These are phyloP conservation scores for Leishmania aethiopica DNA, from an alignment of 208 protist species.

Conservation along the genomic window DNA sequence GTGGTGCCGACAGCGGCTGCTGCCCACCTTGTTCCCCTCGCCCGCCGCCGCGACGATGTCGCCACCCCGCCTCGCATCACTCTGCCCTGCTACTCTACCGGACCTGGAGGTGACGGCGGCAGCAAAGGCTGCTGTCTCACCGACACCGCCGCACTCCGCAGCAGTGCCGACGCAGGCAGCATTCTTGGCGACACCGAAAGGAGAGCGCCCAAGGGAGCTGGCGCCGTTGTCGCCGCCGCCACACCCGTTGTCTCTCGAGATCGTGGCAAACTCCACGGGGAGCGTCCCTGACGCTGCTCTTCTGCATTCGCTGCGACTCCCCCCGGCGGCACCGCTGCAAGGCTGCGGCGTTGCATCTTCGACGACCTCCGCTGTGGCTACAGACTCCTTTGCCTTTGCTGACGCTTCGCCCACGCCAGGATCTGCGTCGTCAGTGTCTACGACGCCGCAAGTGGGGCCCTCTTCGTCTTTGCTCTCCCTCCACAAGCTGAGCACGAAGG, in stretches of 20 bases:
- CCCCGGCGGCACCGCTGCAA: neutral
- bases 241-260: neutral
- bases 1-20: constrained; percentile 16
- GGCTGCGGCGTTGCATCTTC: neutral
- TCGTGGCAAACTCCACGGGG: neutral
- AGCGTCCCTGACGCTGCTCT: neutral
- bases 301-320: neutral
- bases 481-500: neutral
- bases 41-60: neutral
- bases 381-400: neutral
- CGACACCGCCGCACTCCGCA: neutral
- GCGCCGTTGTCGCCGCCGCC: neutral
- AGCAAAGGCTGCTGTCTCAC: neutral
- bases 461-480: neutral
- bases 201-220: too few relatives aligned
- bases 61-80: neutral
- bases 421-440: neutral
- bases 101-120: neutral
- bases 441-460: neutral
- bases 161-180: neutral
- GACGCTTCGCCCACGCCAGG: constrained; percentile 1
- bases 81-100: neutral
- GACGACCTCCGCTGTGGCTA: neutral
- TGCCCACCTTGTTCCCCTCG: constrained; percentile 10
- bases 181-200: neutral